Percentiles rank a stretch among this genome's conserved stretches.
Evolutionary conservation across 1,139 yeast species (phyloP).

Genomic region (Candida buenavistaensis): DNA sequence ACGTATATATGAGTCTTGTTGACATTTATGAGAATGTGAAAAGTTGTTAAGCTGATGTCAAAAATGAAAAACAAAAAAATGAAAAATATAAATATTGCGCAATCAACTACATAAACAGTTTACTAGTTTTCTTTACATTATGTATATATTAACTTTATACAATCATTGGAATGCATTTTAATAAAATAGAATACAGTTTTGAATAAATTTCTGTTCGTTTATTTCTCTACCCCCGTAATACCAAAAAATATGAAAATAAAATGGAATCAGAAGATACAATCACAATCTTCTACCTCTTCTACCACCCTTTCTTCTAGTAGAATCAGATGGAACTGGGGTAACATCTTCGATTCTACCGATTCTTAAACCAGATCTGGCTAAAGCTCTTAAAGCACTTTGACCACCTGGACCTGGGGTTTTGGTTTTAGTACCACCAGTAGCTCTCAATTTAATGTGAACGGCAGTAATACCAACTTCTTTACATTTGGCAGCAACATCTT

Average conservation of each 20-base stretch:
- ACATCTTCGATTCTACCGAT: slow-evolving; percentile 99
- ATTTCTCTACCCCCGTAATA: slow-evolving; percentile 3
- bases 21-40: no score
- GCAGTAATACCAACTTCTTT: slow-evolving; percentile 99
- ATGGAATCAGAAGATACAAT: no score
- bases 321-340: slow-evolving; percentile 99
- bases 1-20: no score
- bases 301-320: slow-evolving; percentile 99
- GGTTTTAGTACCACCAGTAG: slow-evolving; percentile 99
- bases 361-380: slow-evolving; percentile 99
- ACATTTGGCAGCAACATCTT: slow-evolving; percentile 98
- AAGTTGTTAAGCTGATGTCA: no score
- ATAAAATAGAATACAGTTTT: slow-evolving; percentile 6
- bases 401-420: slow-evolving; percentile 99
- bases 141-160: slow-evolving; percentile 8
- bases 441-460: slow-evolving; percentile 99
- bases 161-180: slow-evolving; percentile 6
- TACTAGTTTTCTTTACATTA: slow-evolving; percentile 5
- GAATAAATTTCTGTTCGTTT: neutral
- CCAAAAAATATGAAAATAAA: slow-evolving; percentile 1
- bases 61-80: no score
- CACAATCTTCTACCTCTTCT: slow-evolving; percentile 99
- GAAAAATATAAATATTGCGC: no score
- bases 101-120: no score
- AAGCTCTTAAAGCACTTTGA: slow-evolving; percentile 99